phyloP scores from a whole-genome alignment of 2,329 filamentous ascomycete species.

The Ceratocystis variospora region DNA sequence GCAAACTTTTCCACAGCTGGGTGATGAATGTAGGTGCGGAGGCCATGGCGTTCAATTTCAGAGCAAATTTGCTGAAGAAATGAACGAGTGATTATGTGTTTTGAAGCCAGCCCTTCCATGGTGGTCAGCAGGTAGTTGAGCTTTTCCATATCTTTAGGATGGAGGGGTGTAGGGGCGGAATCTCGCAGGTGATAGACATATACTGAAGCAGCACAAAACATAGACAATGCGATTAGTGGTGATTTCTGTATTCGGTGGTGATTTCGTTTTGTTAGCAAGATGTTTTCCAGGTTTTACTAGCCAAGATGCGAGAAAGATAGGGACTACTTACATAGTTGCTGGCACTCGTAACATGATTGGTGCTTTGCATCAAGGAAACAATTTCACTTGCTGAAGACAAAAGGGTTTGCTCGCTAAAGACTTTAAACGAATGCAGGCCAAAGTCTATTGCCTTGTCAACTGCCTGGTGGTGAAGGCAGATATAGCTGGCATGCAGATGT shows the following conservation, averaged over 20 bases:
- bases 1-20: slow-evolving; percentile 27
- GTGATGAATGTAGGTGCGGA: slow-evolving; percentile 28
- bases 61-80: slow-evolving; percentile 75
- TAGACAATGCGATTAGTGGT: slow-evolving; percentile 64
- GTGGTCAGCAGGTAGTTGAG: slow-evolving; percentile 66
- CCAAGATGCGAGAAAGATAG: neutral
- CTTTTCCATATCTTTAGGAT: slow-evolving; percentile 32
- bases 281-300: slow-evolving; percentile 1
- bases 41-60: slow-evolving; percentile 51
- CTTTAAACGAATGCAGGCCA: slow-evolving; percentile 44
- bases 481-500: slow-evolving; percentile 74
- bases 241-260: slow-evolving; percentile 5
- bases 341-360: slow-evolving; percentile 40
- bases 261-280: slow-evolving; percentile 28
- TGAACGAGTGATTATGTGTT: slow-evolving; percentile 63
- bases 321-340: slow-evolving; percentile 45
- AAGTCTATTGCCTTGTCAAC: slow-evolving; percentile 66
- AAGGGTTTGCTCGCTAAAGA: slow-evolving; percentile 58
- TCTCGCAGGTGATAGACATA: slow-evolving; percentile 68
- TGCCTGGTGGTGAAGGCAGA: slow-evolving; percentile 79
- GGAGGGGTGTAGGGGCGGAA: slow-evolving; percentile 45
- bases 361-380: slow-evolving; percentile 66
- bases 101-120: slow-evolving; percentile 61
- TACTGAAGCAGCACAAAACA: slow-evolving; percentile 75
- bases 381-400: slow-evolving; percentile 74